Conservation (phyloP, 2,329 filamentous ascomycete species). For the Emergomyces africanus region DNA sequence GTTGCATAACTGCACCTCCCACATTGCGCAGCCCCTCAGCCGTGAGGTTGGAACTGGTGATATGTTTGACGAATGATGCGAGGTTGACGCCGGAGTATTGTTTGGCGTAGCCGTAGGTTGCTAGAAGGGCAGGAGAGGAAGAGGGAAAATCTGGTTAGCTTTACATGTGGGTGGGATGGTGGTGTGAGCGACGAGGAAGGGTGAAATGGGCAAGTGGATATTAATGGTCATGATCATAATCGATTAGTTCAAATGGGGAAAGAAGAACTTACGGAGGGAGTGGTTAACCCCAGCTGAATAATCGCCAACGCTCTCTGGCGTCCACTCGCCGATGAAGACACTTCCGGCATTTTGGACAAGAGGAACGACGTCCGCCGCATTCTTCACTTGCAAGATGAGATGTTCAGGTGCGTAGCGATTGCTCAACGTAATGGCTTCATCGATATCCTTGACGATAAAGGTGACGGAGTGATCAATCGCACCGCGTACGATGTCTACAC, state of each 20-base stretch:
- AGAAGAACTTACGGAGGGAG: constrained; percentile 70
- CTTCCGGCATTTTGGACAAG: constrained; percentile 87
- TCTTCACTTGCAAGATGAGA: constrained; percentile 75
- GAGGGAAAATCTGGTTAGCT: constrained; percentile 12
- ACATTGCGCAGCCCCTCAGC: constrained; percentile 75
- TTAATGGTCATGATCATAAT: neutral
- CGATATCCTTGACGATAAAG: constrained; percentile 56
- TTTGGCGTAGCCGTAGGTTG: constrained; percentile 95
- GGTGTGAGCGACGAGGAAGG: neutral
- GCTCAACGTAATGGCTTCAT: constrained; percentile 67
- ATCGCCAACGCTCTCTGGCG: constrained; percentile 92
- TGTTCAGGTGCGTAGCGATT: constrained; percentile 96
- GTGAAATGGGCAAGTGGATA: neutral
- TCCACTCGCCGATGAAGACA: constrained; percentile 93
- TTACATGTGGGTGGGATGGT: neutral
- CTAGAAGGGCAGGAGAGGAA: constrained; percentile 32
- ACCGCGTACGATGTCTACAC: constrained; percentile 84
- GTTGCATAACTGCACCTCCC: constrained; percentile 79
- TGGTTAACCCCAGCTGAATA: constrained; percentile 98
- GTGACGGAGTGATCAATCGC: constrained; percentile 87
- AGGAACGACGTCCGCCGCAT: constrained; percentile 62
- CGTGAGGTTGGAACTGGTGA: constrained; percentile 85
- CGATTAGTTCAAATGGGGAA: neutral
- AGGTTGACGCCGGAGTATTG: constrained; percentile 98
- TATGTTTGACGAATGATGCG: constrained; percentile 93